Conservation (phyloP, 345 rosid species). For the Gossypium australe region DNA sequence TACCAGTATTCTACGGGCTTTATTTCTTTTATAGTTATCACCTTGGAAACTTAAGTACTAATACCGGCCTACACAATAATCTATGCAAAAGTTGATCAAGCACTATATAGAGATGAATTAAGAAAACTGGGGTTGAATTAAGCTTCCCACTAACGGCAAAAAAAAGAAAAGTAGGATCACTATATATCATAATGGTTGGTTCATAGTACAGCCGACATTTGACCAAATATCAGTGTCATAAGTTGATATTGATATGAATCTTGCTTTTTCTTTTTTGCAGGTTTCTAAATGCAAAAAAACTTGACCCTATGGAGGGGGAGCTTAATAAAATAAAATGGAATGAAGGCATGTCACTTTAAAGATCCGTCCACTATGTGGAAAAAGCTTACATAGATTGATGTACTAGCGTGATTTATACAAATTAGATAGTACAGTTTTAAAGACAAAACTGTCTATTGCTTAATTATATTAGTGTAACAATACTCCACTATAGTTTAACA, state of each 20-base stretch:
- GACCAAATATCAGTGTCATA: slow-evolving; percentile 9
- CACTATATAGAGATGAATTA: background rate
- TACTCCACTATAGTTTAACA: background rate
- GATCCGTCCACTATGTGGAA: background rate
- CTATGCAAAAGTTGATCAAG: background rate
- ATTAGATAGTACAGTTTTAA: background rate
- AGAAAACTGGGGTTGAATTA: background rate
- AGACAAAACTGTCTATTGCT: background rate
- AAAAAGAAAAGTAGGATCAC: background rate
- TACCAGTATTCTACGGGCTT: background rate
- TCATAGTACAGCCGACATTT: background rate
- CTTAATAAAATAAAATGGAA: too few relatives aligned
- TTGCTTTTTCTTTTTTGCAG: slow-evolving; percentile 2
- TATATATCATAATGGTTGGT: slow-evolving; percentile 5
- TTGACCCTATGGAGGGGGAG: background rate
- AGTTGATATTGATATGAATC: slow-evolving; percentile 10
- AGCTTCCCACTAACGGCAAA: background rate
- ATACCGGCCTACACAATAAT: background rate
- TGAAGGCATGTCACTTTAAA: background rate
- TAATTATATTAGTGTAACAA: background rate
- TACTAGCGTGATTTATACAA: background rate
- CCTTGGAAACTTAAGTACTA: background rate
- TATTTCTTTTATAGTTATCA: background rate
- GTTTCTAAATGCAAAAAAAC: background rate
- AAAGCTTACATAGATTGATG: background rate